A percentile compares a stretch with the other conserved stretches of the same genome.
These are phyloP conservation scores for Trametes coccinea DNA, from an alignment of 768 basidiomycete species.

Conservation along the genomic window DNA sequence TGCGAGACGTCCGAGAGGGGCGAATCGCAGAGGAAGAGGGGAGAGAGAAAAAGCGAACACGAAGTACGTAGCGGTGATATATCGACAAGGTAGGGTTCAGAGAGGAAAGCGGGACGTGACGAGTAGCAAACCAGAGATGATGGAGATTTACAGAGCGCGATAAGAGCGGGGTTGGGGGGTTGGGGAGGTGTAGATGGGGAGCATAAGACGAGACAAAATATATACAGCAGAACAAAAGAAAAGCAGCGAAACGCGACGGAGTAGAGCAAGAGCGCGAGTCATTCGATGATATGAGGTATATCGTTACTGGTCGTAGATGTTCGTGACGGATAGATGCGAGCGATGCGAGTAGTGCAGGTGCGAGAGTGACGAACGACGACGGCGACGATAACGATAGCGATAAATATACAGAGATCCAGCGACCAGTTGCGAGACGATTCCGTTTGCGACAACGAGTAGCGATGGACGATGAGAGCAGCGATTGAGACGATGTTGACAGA, in stretches of 20 bases:
- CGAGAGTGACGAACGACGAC: constrained; percentile 4
- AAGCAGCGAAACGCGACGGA: background rate
- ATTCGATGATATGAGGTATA: constrained; percentile 6
- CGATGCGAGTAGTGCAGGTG: background rate
- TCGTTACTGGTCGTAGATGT: constrained; percentile 12
- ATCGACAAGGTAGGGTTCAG: too few relatives aligned
- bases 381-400: constrained; percentile 12
- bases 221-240: constrained; percentile 4
- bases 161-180: background rate
- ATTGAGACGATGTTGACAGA: too few relatives aligned
- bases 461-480: background rate
- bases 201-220: background rate
- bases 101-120: background rate
- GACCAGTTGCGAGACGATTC: background rate
- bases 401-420: constrained; percentile 5
- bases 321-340: constrained; percentile 11
- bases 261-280: background rate
- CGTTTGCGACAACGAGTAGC: background rate
- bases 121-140: background rate
- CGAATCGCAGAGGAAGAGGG: background rate
- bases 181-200: background rate
- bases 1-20: background rate
- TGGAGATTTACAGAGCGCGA: background rate
- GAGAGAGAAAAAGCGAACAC: background rate
- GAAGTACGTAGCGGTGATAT: background rate